These are phyloP conservation scores for Aspergillus ochraceus DNA, from an alignment of 2,329 filamentous ascomycete species.

Conservation along the genomic window DNA sequence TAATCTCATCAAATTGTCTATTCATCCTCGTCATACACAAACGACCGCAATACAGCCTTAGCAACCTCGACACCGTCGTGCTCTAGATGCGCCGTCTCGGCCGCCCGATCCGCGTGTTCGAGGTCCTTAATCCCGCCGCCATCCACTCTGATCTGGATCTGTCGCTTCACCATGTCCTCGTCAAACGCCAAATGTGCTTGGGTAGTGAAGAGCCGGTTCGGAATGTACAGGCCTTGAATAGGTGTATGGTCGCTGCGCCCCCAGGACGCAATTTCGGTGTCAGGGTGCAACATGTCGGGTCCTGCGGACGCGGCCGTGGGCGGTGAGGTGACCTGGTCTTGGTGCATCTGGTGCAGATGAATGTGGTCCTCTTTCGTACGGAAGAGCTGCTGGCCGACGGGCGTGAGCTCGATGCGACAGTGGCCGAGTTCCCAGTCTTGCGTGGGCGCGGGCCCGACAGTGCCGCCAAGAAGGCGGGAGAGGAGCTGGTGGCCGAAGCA, in stretches of 20 bases:
- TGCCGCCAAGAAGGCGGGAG: constrained; percentile 44
- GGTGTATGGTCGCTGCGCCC: constrained; percentile 46
- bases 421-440: constrained; percentile 51
- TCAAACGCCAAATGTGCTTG: constrained; percentile 51
- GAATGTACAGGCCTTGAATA: constrained; percentile 49
- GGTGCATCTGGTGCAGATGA: constrained; percentile 50
- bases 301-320: constrained; percentile 27
- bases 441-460: constrained; percentile 36
- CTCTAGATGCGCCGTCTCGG: constrained; percentile 40
- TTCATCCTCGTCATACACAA: constrained; percentile 50
- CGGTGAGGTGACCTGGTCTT: constrained; percentile 43
- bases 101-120: constrained; percentile 37
- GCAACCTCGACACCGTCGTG: constrained; percentile 44
- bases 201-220: constrained; percentile 46
- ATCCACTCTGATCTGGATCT: constrained; percentile 48
- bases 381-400: constrained; percentile 45
- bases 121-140: constrained; percentile 41
- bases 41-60: constrained; percentile 45
- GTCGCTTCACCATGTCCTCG: constrained; percentile 46
- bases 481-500: constrained; percentile 53
- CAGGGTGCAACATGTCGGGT: constrained; percentile 34
- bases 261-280: constrained; percentile 51
- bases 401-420: constrained; percentile 41
- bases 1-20: too few species aligned
- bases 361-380: constrained; percentile 33